Conservation (phyloP, 495 filamentous ascomycete genomes). For the Trichocladium uniseriatum region DNA sequence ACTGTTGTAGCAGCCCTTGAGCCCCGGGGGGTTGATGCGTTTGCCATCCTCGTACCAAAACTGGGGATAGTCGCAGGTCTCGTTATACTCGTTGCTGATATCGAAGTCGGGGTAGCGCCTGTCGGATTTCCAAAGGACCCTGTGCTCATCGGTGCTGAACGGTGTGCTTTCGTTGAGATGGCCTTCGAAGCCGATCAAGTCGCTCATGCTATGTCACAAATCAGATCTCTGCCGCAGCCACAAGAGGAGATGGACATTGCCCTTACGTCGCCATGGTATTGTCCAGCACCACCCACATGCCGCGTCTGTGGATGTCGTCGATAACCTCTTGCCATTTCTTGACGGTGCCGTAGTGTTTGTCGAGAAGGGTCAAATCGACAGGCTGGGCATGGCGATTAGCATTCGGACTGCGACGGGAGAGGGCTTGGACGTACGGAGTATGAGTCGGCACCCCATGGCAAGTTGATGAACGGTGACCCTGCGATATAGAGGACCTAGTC, state of each 20-base stretch:
- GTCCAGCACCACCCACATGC: conserved; percentile 65
- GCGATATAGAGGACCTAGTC: conserved; percentile 55
- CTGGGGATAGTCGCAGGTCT: conserved; percentile 52
- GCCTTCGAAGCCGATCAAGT: conserved; percentile 60
- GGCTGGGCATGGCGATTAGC: conserved; percentile 31
- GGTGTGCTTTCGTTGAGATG: conserved; percentile 58
- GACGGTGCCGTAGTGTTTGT: conserved; percentile 60
- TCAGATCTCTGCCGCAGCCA: conserved; percentile 4
- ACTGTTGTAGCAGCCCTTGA: conserved; percentile 56
- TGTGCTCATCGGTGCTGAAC: conserved; percentile 48
- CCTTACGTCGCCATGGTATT: conserved; percentile 57
- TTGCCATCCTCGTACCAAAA: conserved; percentile 60
- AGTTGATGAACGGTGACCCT: conserved; percentile 59
- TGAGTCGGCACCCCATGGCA: conserved; percentile 60
- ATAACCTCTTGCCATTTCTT: conserved; percentile 55
- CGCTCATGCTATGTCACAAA: conserved; percentile 44
- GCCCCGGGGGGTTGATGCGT: conserved; percentile 38
- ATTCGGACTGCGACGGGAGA: neutral
- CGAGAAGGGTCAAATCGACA: conserved; percentile 60
- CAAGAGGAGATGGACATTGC: neutral
- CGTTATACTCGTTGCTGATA: conserved; percentile 49
- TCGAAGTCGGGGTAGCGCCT: conserved; percentile 56
- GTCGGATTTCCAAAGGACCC: conserved; percentile 48
- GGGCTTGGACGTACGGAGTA: conserved; percentile 36
- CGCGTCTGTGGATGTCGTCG: conserved; percentile 52